Percentiles rank a stretch among this genome's conserved stretches.
Evolutionary conservation across 768 basidiomycete species (phyloP).

Genomic region (Cystobasidium tubakii): DNA sequence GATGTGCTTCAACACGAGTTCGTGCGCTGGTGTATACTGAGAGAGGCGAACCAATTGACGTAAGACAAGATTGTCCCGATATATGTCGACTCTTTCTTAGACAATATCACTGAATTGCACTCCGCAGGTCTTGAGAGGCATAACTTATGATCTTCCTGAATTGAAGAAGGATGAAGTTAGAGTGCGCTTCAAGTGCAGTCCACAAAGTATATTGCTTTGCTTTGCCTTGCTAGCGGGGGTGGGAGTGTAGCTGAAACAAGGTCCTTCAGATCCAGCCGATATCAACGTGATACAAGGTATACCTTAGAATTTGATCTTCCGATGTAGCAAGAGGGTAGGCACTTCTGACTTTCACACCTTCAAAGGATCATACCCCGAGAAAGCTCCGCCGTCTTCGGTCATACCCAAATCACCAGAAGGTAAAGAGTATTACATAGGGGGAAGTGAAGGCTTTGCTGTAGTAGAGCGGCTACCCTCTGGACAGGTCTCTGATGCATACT

Average conservation of each 20-base stretch:
- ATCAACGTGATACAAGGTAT: conserved; percentile 45
- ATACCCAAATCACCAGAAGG: conserved; percentile 5
- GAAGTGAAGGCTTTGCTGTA: conserved; percentile 45
- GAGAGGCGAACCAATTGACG: conserved; percentile 26
- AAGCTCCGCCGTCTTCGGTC: neutral
- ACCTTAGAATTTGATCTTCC: neutral
- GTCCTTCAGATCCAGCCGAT: conserved; percentile 36
- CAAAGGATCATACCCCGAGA: conserved; percentile 30
- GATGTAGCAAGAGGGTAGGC: neutral
- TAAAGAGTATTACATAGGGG: conserved; percentile 39
- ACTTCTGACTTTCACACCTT: conserved; percentile 15
- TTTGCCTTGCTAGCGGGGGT: neutral
- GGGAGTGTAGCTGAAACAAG: neutral
- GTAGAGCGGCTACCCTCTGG: conserved; percentile 42
- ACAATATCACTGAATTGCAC: neutral
- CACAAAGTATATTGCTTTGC: conserved; percentile 29
- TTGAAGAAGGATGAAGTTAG: conserved; percentile 11
- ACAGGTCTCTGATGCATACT: conserved; percentile 20
- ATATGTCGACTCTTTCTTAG: neutral
- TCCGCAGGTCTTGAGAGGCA: conserved; percentile 1
- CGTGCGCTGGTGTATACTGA: conserved; percentile 25
- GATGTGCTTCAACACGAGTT: conserved; percentile 18
- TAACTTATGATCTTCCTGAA: conserved; percentile 18
- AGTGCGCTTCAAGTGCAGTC: conserved; percentile 8
- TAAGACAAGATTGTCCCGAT: neutral